Percentiles rank a stretch among this genome's conserved stretches.
Conservation (phyloP, 257 asterid species). For the Nicotiana sylvestris region DNA sequence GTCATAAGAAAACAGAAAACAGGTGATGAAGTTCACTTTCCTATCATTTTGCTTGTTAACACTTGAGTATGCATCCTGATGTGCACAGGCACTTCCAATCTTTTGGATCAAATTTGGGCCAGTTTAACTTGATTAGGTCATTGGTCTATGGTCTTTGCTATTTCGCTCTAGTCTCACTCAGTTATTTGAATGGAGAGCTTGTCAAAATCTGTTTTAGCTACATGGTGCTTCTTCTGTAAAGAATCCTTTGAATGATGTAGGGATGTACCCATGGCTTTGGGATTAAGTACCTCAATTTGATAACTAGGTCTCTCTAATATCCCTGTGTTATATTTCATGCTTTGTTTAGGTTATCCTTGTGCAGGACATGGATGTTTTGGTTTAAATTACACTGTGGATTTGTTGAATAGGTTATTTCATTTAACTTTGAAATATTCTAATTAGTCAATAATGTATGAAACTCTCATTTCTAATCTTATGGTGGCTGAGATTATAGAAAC, state of each 20-base stretch:
- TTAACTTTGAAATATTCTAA: not conserved
- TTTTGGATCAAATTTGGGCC: not conserved
- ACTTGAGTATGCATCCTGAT: not conserved
- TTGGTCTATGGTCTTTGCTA: not conserved
- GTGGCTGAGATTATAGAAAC: not conserved
- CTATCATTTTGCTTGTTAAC: not conserved
- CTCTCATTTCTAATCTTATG: not conserved
- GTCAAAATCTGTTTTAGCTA: not conserved
- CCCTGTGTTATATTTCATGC: not conserved
- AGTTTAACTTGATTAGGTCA: not conserved
- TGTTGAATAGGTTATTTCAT: not conserved
- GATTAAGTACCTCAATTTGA: not conserved
- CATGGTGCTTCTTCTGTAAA: not conserved
- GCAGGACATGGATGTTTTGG: not conserved
- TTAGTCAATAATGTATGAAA: not conserved
- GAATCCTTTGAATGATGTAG: not conserved
- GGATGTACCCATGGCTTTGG: not conserved
- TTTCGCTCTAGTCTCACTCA: not conserved
- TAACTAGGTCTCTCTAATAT: not conserved
- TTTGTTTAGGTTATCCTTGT: not conserved
- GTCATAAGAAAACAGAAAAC: not conserved
- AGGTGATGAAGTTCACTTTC: not conserved
- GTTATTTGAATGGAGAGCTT: not conserved
- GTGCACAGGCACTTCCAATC: not conserved
- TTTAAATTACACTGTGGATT: not conserved